Conservation (phyloP, 108 stramenopile genomes). For the Seminavis robusta region DNA sequence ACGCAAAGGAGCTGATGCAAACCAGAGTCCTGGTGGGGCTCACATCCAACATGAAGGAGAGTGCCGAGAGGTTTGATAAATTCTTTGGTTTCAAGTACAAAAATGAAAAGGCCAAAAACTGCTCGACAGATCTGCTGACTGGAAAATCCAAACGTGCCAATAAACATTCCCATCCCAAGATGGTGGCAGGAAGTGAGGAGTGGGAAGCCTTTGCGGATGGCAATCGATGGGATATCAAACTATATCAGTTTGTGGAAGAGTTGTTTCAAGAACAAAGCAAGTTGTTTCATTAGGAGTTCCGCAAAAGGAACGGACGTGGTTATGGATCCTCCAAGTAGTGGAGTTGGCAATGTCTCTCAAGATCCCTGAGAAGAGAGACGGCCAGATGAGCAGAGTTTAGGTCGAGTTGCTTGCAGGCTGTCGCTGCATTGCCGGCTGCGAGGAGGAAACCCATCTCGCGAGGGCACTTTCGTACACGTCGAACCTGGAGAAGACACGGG, state of each 20-base stretch:
- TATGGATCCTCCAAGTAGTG: no score
- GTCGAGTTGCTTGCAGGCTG: no score
- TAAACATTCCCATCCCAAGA: background rate
- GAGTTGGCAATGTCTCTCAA: no score
- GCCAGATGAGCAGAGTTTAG: no score
- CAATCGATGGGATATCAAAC: slow-evolving; percentile 31
- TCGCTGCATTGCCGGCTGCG: no score
- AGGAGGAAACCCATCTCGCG: no score
- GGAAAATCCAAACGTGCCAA: background rate
- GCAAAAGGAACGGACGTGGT: no score
- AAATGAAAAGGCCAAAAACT: background rate
- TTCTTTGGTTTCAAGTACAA: background rate
- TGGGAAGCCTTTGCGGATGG: slow-evolving; percentile 21
- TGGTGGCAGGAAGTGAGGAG: slow-evolving; percentile 7
- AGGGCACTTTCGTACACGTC: no score
- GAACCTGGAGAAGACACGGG: no score
- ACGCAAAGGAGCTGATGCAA: slow-evolving; percentile 37
- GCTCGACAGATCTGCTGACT: background rate
- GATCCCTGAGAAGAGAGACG: no score
- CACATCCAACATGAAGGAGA: slow-evolving; percentile 22
- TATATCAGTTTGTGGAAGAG: slow-evolving; percentile 30
- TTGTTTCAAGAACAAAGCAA: slow-evolving; percentile 29
- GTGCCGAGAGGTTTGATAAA: slow-evolving; percentile 7
- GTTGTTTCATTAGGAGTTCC: slow-evolving; percentile 5
- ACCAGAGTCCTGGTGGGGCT: slow-evolving; percentile 37